phyloP scores from a whole-genome alignment of 352 stramenopile species.

The Phytophthora sp. region DNA sequence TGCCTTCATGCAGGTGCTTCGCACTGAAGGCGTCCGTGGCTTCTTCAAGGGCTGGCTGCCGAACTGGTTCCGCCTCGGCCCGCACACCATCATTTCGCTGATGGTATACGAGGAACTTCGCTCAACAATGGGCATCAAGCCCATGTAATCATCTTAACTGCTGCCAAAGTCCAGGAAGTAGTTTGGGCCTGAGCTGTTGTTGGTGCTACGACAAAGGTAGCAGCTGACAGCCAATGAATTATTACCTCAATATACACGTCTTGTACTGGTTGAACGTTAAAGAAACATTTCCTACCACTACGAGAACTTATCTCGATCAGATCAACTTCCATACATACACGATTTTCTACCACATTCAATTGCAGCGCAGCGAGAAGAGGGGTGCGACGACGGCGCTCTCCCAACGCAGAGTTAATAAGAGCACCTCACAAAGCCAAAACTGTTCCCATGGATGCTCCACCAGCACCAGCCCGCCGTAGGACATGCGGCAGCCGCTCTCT shows the following conservation, averaged over 20 bases:
- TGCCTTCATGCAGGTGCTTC: slow-evolving; percentile 54
- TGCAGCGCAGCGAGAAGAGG: slow-evolving; percentile 49
- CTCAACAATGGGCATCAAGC: slow-evolving; percentile 43
- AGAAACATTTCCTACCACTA: too few species aligned
- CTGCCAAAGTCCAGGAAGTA: background rate
- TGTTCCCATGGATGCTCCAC: slow-evolving; percentile 42
- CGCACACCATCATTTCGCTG: slow-evolving; percentile 75
- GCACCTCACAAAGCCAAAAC: slow-evolving; percentile 62
- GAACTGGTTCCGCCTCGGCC: slow-evolving; percentile 69
- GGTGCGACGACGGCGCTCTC: slow-evolving; percentile 47
- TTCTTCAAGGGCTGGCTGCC: slow-evolving; percentile 76
- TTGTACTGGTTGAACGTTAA: background rate
- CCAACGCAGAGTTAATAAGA: slow-evolving; percentile 52
- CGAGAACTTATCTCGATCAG: too few species aligned
- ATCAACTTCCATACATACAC: too few species aligned
- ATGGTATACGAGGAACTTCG: slow-evolving; percentile 76
- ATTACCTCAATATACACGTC: slow-evolving; percentile 12
- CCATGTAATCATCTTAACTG: slow-evolving; percentile 31
- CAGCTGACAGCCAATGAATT: background rate
- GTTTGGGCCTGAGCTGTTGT: background rate
- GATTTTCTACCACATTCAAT: slow-evolving; percentile 28
- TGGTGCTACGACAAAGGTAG: background rate
- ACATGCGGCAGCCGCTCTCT: slow-evolving; percentile 40
- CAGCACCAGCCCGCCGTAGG: slow-evolving; percentile 40
- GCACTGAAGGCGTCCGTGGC: slow-evolving; percentile 55